Conservation (phyloP, 2,329 filamentous ascomycete species). For the Pestalotiopsis sp. region DNA sequence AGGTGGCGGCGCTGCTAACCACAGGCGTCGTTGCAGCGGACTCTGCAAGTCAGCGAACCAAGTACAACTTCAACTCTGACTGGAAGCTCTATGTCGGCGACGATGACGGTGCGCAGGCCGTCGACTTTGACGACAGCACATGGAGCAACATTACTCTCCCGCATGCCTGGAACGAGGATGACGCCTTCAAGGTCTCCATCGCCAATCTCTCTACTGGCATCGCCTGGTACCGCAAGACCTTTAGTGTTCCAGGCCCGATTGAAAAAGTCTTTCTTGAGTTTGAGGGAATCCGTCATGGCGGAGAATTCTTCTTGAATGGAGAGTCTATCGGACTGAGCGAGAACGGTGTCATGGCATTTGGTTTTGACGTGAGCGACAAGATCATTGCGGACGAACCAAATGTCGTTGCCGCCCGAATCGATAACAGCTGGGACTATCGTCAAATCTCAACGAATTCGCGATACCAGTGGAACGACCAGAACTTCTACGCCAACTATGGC, state of each 20-base stretch:
- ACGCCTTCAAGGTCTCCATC: neutral
- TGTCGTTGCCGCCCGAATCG: neutral
- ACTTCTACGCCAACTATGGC: constrained; percentile 11
- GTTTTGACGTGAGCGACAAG: constrained; percentile 3
- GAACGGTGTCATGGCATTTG: constrained; percentile 9
- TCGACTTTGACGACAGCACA: neutral
- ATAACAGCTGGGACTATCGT: constrained; percentile 1
- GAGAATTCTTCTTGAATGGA: constrained; percentile 3
- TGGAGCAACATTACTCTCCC: constrained; percentile 1
- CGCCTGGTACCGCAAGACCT: constrained; percentile 7
- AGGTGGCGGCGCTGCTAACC: neutral
- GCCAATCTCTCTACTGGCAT: constrained; percentile 1
- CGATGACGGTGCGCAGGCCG: neutral
- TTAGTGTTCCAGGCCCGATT: neutral
- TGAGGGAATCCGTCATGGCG: constrained; percentile 5
- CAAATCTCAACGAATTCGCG: neutral
- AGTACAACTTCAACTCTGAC: constrained; percentile 9
- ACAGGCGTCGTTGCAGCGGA: neutral
- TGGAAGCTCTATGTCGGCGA: constrained; percentile 9
- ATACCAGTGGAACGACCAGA: neutral
- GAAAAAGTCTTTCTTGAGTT: constrained; percentile 3
- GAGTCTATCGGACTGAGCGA: constrained; percentile 5
- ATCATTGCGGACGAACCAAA: neutral
- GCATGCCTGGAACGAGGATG: constrained; percentile 4
- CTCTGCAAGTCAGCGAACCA: neutral